Evolutionary conservation across 2,329 filamentous ascomycete genomes (phyloP).

Genomic region (Cytospora piceicola): DNA sequence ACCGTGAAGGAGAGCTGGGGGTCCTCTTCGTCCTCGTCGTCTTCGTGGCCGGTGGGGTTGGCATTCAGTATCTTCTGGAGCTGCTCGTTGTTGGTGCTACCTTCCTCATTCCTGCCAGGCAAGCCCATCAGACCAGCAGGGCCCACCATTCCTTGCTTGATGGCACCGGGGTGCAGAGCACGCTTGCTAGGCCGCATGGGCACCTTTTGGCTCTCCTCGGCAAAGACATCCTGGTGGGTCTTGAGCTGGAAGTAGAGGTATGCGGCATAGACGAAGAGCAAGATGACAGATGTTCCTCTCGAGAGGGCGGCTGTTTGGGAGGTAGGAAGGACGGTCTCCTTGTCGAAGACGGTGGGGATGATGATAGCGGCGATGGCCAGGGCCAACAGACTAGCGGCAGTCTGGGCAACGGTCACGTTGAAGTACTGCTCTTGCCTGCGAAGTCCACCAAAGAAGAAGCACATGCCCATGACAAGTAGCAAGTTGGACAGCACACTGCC

Average conservation of each 20-base stretch:
- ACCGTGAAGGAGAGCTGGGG: slow-evolving; percentile 75
- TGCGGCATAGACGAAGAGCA: slow-evolving; percentile 79
- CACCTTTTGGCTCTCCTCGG: slow-evolving; percentile 77
- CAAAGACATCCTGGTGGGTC: slow-evolving; percentile 81
- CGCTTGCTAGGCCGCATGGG: slow-evolving; percentile 43
- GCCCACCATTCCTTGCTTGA: slow-evolving; percentile 46
- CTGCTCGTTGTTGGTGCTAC: slow-evolving; percentile 43
- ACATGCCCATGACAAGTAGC: slow-evolving; percentile 87
- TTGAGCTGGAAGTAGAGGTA: slow-evolving; percentile 93
- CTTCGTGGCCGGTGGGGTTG: slow-evolving; percentile 50
- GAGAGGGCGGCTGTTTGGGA: slow-evolving; percentile 65
- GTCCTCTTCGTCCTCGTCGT: slow-evolving; percentile 72
- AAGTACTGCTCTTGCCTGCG: slow-evolving; percentile 83
- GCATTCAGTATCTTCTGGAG: slow-evolving; percentile 51
- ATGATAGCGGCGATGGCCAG: slow-evolving; percentile 81
- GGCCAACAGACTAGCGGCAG: slow-evolving; percentile 78
- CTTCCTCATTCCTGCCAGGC: slow-evolving; percentile 34
- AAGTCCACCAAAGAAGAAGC: slow-evolving; percentile 85
- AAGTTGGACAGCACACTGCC: slow-evolving; percentile 92
- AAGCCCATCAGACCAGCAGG: slow-evolving; percentile 45
- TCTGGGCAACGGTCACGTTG: slow-evolving; percentile 91
- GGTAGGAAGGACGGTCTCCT: slow-evolving; percentile 46
- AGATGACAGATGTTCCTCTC: slow-evolving; percentile 75
- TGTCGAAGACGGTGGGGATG: slow-evolving; percentile 84
- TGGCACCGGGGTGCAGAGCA: slow-evolving; percentile 39